Base-by-base conservation (phyloP, 495 filamentous ascomycete species). In the Penicillium salamii region DNA sequence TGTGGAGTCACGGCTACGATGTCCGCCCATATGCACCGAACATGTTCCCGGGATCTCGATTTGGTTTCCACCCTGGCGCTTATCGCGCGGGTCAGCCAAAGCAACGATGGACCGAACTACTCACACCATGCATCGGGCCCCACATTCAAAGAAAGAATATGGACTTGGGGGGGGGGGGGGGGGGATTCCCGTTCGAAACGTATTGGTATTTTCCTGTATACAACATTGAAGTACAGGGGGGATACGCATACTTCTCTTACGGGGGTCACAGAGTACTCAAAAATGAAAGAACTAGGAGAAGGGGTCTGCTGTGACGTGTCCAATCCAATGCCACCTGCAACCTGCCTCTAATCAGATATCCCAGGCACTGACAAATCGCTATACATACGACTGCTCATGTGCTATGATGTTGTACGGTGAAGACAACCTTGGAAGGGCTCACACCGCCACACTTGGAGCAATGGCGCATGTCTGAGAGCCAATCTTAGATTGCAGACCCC, bases 401-500 rank as follows among this genome's bases (percentile, higher is more conserved):
- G 24, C n/a, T 31, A 7, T 19, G 17, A 11, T 13, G n/a, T 14
- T 44, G 17, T 31, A 38, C 17, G 6, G 9, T 18, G n/a, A 26
- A n/a, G 21, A 47, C 28, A 29, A n/a, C n/a, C n/a, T 17, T 23
- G 19, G 19, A 20, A 52, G 32, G n/a, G n/a, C n/a, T n/a, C 48
- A 49, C 58, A 61, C 54, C 58, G 51, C 58, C 34, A 52, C 40
- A 37, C 14, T 36, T 33, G 36, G 23, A 45, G 29, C 32, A 13
- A 36, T 32, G 46, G 38, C 33, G 32, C 33, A 38, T 39, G 29
- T 38, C 37, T 15, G 19, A 11, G 35, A 21, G 29, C 6, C 35
- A 40, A 61, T 54, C 54, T 57, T 14, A 58, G 47, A 54, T 54
- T 43, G 29, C 45, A 46, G 41, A 31, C 17, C 23, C 23, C 23